Conservation (phyloP, 78 protist species). For the Dictyostelium purpureum region DNA sequence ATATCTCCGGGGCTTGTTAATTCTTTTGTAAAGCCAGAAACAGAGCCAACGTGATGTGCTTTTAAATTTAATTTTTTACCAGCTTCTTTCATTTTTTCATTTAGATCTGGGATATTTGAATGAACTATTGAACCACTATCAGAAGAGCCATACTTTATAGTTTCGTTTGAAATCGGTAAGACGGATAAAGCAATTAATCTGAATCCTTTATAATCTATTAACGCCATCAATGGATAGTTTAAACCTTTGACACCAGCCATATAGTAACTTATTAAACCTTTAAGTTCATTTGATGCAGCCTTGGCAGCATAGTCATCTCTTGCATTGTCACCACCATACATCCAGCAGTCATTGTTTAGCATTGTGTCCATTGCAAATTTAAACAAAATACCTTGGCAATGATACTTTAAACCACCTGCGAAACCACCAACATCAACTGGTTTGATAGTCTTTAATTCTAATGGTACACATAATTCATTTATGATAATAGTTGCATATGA, state of each 20-base stretch:
- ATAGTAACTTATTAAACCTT: conserved; percentile 77
- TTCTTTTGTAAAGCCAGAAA: neutral
- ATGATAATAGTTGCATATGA: conserved; percentile 78
- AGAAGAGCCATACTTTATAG: conserved; percentile 75
- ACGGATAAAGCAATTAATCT: conserved; percentile 78
- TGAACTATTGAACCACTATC: conserved; percentile 78
- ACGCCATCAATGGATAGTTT: conserved; percentile 81
- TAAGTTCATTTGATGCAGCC: conserved; percentile 81
- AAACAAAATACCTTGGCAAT: conserved; percentile 74
- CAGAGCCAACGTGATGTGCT: conserved; percentile 58
- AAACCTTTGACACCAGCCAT: conserved; percentile 62
- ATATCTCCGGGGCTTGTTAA: conserved; percentile 69
- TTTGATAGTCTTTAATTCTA: conserved; percentile 71
- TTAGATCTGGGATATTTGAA: conserved; percentile 14
- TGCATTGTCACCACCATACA: conserved; percentile 78
- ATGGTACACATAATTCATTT: conserved; percentile 76
- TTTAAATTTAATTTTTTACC: conserved; percentile 62
- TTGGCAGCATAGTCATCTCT: conserved; percentile 77
- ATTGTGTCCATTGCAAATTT: conserved; percentile 77
- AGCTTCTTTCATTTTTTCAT: conserved; percentile 63
- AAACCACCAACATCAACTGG: conserved; percentile 76
- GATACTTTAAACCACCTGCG: conserved; percentile 76
- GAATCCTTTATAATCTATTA: conserved; percentile 85
- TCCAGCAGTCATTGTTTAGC: conserved; percentile 59
- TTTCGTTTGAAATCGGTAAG: conserved; percentile 71